Evolutionary conservation across 2,329 filamentous ascomycete species (phyloP).

Genomic region (Penicillium sp.): DNA sequence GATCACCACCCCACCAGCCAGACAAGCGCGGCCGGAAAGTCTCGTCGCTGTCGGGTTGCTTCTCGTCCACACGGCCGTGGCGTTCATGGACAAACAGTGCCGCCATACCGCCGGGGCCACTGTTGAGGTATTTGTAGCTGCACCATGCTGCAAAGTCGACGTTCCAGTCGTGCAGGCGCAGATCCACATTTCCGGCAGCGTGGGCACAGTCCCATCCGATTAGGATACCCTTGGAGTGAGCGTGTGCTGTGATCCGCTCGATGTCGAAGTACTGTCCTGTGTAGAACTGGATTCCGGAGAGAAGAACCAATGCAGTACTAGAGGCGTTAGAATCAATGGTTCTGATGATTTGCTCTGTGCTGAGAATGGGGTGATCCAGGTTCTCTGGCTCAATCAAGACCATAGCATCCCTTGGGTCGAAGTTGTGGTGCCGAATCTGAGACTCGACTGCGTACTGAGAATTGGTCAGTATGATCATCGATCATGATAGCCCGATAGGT

Average conservation of each 20-base stretch:
- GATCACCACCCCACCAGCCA: constrained; percentile 86
- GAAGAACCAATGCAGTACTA: constrained; percentile 67
- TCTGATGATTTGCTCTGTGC: constrained; percentile 65
- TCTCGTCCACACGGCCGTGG: constrained; percentile 51
- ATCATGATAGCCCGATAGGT: background rate
- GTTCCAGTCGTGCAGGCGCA: constrained; percentile 78
- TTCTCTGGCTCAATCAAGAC: constrained; percentile 65
- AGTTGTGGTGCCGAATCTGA: constrained; percentile 66
- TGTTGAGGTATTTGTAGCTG: constrained; percentile 91
- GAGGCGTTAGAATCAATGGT: constrained; percentile 70
- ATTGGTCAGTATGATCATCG: constrained; percentile 6
- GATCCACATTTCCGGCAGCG: constrained; percentile 74
- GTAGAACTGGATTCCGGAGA: constrained; percentile 89
- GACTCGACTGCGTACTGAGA: constrained; percentile 75
- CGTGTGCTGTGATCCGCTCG: constrained; percentile 68
- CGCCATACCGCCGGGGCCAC: constrained; percentile 74
- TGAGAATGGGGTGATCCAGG: constrained; percentile 52
- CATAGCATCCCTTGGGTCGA: constrained; percentile 63
- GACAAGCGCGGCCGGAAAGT: constrained; percentile 62
- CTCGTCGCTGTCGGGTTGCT: constrained; percentile 34
- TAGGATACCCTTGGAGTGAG: constrained; percentile 63
- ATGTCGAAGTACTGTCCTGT: constrained; percentile 87
- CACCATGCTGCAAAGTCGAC: constrained; percentile 93
- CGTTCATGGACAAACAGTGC: constrained; percentile 74
- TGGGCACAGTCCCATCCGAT: constrained; percentile 89